Base-by-base conservation (phyloP, 257 asterid species). In the Datura wrightii region DNA sequence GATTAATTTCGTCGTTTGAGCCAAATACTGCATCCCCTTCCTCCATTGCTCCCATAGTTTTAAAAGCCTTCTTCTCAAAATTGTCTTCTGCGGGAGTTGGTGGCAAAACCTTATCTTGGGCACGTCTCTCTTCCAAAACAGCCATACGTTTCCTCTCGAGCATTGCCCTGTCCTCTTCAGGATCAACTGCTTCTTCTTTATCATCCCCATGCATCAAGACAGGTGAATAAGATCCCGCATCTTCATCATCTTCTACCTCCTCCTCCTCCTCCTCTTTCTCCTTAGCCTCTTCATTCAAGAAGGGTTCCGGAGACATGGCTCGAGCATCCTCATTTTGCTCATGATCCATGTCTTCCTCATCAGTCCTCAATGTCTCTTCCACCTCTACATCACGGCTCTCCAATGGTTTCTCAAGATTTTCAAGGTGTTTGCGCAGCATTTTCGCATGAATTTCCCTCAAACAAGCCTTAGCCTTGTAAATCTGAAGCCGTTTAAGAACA, bases 1-100 rank as follows among this genome's bases (percentile, higher is more conserved):
- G 92, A 85, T 90, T 96, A 50, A 96, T 90, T 89, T 96, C 99
- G 39, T 93, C 92, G 31, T 79, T 91, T 58, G 97, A 87, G 85
- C 98, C 98, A 89, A 94, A 96, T n/a, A 94, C 89, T 63, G 87
- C 95, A 89, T 96, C 99, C 58, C 99, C 98, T 88, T 93, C 98
- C 79, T 93, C 99, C 92, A 93, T 88, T 83, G 94, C 89, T 91
- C 99, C 98, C 99, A 96, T 93, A 79, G 91, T 86, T 91, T 94
- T 96, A 83, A 91, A 72, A 79, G 95, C 98, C 66, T 62, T 93
- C 89, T 82, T 93, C 94, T 94, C 94, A 72, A 96, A 94, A 91
- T 88, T 90, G 85, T 92, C 94, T 74, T 90, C 95, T 24, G 92
- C 87, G 53, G 92, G 92, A 83, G 91, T 76, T 63, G 92, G 93